Percentiles rank a stretch among this genome's conserved stretches.
phyloP scores from a whole-genome alignment of 179 eudicot species.

The Vitellaria paradoxa region DNA sequence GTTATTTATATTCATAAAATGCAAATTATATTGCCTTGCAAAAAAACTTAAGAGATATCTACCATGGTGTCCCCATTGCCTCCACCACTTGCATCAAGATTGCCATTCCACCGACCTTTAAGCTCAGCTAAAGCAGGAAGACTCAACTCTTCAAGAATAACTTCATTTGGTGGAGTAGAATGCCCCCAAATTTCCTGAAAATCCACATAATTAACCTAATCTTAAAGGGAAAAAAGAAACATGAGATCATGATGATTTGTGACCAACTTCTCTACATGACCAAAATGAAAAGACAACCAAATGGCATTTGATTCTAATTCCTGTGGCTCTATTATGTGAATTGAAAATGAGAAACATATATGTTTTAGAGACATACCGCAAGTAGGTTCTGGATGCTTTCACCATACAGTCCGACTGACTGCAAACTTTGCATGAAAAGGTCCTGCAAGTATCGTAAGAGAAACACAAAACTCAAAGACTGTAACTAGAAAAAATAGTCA shows the following conservation, averaged over 20 bases:
- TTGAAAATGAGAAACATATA: background rate
- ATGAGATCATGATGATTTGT: background rate
- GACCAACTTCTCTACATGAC: background rate
- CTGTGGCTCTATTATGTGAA: slow-evolving; percentile 11
- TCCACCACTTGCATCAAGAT: slow-evolving; percentile 99
- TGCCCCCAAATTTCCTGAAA: slow-evolving; percentile 64
- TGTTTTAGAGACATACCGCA: slow-evolving; percentile 49
- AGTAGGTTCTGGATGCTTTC: slow-evolving; percentile 86
- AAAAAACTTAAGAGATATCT: slow-evolving; percentile 22
- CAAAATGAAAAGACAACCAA: slow-evolving; percentile 7
- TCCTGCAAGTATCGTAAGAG: slow-evolving; percentile 47
- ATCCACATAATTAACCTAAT: background rate
- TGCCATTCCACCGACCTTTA: slow-evolving; percentile 97
- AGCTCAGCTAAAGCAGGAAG: slow-evolving; percentile 98
- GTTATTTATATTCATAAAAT: background rate
- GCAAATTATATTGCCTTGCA: background rate
- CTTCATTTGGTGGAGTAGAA: slow-evolving; percentile 60
- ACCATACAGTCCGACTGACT: slow-evolving; percentile 65
- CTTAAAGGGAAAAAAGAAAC: background rate
- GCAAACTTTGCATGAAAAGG: slow-evolving; percentile 86
- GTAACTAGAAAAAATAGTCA: background rate
- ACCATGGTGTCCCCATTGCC: slow-evolving; percentile 99
- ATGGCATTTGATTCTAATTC: slow-evolving; percentile 3
- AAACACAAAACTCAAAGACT: background rate
- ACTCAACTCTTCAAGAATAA: slow-evolving; percentile 74